Percentiles rank a stretch among this genome's conserved stretches.
phyloP scores from a whole-genome alignment of 2,329 filamentous ascomycete species.

The Claviceps citrina region DNA sequence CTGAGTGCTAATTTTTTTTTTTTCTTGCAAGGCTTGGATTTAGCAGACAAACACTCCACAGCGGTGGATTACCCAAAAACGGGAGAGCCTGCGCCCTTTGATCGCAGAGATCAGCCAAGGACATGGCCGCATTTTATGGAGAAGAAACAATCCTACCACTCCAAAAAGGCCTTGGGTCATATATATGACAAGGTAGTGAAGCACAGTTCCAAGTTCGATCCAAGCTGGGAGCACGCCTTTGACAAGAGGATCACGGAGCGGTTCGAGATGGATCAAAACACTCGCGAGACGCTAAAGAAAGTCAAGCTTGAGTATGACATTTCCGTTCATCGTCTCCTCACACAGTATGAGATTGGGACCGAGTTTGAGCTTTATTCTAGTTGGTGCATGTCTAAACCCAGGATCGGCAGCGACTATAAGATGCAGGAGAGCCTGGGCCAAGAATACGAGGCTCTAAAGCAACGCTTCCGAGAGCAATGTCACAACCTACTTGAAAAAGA shows the following conservation, averaged over 20 bases:
- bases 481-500: conserved; percentile 45
- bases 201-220: conserved; percentile 48
- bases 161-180: conserved; percentile 56
- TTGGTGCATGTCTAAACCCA: conserved; percentile 63
- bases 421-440: conserved; percentile 68
- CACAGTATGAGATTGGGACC: conserved; percentile 64
- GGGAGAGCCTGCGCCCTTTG: conserved; percentile 59
- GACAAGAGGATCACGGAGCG: conserved; percentile 57
- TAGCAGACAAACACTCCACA: conserved; percentile 71
- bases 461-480: conserved; percentile 53
- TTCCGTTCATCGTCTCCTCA: conserved; percentile 63
- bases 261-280: conserved; percentile 37
- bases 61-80: conserved; percentile 94
- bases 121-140: conserved; percentile 83
- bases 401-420: conserved; percentile 65
- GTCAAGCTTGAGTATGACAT: conserved; percentile 70
- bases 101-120: conserved; percentile 39
- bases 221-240: conserved; percentile 58
- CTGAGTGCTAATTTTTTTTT: background rate
- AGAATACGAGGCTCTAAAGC: conserved; percentile 49
- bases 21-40: conserved; percentile 37
- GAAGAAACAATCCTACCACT: conserved; percentile 49
- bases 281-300: conserved; percentile 42
- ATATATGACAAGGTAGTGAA: conserved; percentile 60
- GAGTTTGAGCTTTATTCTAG: conserved; percentile 89